Base-by-base conservation (phyloP, 768 basidiomycete species). In the Boletus speciosus region DNA sequence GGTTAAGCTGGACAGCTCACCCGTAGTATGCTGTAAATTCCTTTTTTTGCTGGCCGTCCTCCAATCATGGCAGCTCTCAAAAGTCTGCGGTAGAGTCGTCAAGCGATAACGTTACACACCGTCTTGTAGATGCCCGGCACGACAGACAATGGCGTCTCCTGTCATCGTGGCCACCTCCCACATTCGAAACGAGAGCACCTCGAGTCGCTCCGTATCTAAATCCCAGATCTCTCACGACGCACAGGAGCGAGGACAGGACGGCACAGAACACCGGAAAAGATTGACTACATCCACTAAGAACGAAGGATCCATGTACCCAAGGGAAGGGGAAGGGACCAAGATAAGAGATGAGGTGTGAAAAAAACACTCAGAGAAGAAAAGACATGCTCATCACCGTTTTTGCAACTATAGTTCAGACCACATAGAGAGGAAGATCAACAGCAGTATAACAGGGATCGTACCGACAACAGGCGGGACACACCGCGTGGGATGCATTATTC, bases 331-430 rank as follows among this genome's bases (percentile, higher is more conserved):
- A 36, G 51, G 19, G 12, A 23, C n/a, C 35, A 42, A 27, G 39
- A 45, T 8, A 19, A 52, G 34, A 32, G 46, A 60, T 32, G 49
- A 60, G 29, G 60, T 61, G 39, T 19, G 43, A 9, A 29, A 4
- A 40, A 2, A 27, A 10, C 10, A 1, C 3, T 19, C 23, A 1
- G 10, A 29, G 4, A 1, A 27, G 3, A 19, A 15, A 1, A 35
- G 14, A 5, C 34, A 11, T 23, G 0, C 49, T 58, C 35, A 57
- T 14, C n/a, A 6, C 23, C 10, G 1, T 25, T 7, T 7, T 27
- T 4, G 3, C 34, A 12, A 16, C 35, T 11, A 6, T 31, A 62
- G 61, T n/a, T 21, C 29, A 53, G 32, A 36, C 34, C 43, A 6
- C 25, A 32, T 14, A 43, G 11, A 21, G 47, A 60, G 5, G 52